Base-by-base conservation (phyloP, 345 rosid species). In the Kernera saxatilis region DNA sequence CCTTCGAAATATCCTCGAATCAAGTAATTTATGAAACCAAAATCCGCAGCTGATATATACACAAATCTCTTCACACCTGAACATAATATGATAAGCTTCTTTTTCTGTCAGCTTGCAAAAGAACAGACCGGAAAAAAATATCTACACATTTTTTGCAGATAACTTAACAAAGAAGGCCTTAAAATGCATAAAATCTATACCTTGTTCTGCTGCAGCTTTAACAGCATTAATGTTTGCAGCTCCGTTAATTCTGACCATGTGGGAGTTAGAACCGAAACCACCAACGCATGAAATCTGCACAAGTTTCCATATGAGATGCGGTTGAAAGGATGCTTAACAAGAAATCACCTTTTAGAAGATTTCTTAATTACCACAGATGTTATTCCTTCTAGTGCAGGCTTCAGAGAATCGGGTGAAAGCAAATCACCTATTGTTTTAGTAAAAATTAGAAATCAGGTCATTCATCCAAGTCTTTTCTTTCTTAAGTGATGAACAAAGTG, bases 1-100 rank as follows among this genome's bases (percentile, higher is more conserved):
- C 91, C 91, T 44, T 81, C 73, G 39, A 78, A 86, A 83, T 84
- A 86, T 53, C 88, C 88, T 49, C 56, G 56, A 15, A 84, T 73
- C 54, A 83, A 48, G 40, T 81, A 67, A 51, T 83, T 81, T 55
- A 84, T 43, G 59, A 84, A 36, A 40, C 91, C 91, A 61, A 72
- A 84, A 71, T 84, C 91, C 32, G 87, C 88, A 72, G 91, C 91
- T 53, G 87, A 87, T 37, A 84, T 73, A 15, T 81, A 87, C 25
- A 82, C 91, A 77, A 78, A 84, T 57, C 83, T 81, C 64, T 82
- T 80, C 40, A 85, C 87, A 79, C 89, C 89, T 87, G 77, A 37
- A 68, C 65, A 75, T 32, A 1, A 21, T 6, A 37, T 26, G 12
- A 2, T 6, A 9, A 67, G 48, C 19, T 50, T 22, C 44, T 35